Evolutionary conservation across 352 stramenopile species (phyloP).

Genomic region (Phytophthora kernoviae): DNA sequence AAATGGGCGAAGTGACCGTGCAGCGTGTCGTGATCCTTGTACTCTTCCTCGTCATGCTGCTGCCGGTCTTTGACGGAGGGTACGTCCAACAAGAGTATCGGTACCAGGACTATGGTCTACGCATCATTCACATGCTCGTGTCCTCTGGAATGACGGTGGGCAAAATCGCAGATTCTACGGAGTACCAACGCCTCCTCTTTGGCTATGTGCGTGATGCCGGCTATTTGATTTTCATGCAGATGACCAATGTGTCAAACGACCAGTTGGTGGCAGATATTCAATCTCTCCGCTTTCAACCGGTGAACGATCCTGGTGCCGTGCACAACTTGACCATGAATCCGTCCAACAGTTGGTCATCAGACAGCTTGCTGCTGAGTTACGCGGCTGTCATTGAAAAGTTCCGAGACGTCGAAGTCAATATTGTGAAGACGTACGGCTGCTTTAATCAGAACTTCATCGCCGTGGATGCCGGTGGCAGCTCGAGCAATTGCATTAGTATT

Average conservation of each 20-base stretch:
- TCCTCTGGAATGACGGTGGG: conserved; percentile 50
- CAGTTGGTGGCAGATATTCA: conserved; percentile 38
- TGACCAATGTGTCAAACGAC: conserved; percentile 57
- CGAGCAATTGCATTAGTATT: conserved; percentile 68
- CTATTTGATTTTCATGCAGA: conserved; percentile 55
- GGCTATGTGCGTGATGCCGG: conserved; percentile 73
- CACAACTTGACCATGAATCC: conserved; percentile 70
- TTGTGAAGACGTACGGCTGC: conserved; percentile 79
- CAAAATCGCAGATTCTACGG: conserved; percentile 32
- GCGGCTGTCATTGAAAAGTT: conserved; percentile 42
- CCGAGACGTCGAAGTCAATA: conserved; percentile 65
- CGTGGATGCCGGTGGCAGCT: conserved; percentile 49
- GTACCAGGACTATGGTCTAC: conserved; percentile 87
- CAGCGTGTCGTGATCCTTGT: conserved; percentile 90
- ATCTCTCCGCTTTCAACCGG: conserved; percentile 55
- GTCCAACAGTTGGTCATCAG: conserved; percentile 55
- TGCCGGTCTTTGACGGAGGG: conserved; percentile 87
- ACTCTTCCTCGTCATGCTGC: conserved; percentile 88
- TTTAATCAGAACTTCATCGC: conserved; percentile 70
- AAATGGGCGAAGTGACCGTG: conserved; percentile 89
- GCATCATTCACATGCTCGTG: conserved; percentile 72
- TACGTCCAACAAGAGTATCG: conserved; percentile 80
- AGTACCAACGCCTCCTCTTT: conserved; percentile 63
- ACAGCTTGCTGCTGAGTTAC: conserved; percentile 47
- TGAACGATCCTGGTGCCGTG: conserved; percentile 27